Evolutionary conservation across 768 basidiomycete species (phyloP).

Genomic region (Tulasnella sp.): DNA sequence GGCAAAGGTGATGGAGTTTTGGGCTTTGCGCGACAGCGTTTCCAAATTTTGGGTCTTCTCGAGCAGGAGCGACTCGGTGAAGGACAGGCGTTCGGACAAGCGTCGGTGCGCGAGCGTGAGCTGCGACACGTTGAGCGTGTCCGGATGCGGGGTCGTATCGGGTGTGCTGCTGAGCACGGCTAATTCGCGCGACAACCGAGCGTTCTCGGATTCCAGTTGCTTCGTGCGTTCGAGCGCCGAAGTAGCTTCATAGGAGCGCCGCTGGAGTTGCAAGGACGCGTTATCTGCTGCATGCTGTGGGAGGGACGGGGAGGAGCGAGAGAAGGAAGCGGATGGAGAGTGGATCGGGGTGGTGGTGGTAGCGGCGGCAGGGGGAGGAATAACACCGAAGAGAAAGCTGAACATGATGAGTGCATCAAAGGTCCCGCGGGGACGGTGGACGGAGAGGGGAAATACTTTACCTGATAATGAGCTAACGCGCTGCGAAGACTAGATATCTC

Average conservation of each 20-base stretch:
- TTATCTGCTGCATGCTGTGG: slow-evolving; percentile 69
- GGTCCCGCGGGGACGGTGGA: background rate
- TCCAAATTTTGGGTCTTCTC: slow-evolving; percentile 55
- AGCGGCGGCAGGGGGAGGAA: background rate
- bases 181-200: slow-evolving; percentile 59
- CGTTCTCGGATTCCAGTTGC: slow-evolving; percentile 63
- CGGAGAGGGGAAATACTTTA: background rate
- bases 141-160: slow-evolving; percentile 49
- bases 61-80: slow-evolving; percentile 61
- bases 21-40: slow-evolving; percentile 38
- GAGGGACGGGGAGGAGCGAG: background rate
- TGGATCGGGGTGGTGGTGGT: too few species aligned
- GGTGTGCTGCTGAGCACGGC: slow-evolving; percentile 58
- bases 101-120: slow-evolving; percentile 70
- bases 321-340: too few species aligned
- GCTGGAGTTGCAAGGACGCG: slow-evolving; percentile 68
- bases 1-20: background rate
- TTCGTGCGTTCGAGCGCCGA: slow-evolving; percentile 49
- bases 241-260: slow-evolving; percentile 59
- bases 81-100: slow-evolving; percentile 66
- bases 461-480: slow-evolving; percentile 36
- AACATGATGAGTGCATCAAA: slow-evolving; percentile 16
- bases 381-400: slow-evolving; percentile 14
- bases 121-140: slow-evolving; percentile 51
- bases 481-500: slow-evolving; percentile 33